Evolutionary conservation across 192 early-diverging fungal species (phyloP).

Genomic region (Coemansia sp.): DNA sequence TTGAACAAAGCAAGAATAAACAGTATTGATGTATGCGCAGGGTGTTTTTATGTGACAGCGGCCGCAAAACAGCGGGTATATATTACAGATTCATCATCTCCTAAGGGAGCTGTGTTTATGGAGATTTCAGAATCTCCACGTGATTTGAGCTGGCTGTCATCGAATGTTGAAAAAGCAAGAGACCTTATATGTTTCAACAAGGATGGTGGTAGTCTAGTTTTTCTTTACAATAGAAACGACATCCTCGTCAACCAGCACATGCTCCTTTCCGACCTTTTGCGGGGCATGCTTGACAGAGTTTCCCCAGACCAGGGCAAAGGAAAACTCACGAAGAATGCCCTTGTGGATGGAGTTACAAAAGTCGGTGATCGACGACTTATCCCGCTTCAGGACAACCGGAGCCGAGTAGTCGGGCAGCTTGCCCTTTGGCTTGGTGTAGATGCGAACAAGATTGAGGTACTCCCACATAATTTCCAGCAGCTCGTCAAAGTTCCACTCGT

Average conservation of each 20-base stretch:
- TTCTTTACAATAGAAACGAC: constrained; percentile 89
- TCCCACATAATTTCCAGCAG: constrained; percentile 82
- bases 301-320: constrained; percentile 95
- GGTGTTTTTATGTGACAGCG: no score
- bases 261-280: constrained; percentile 97
- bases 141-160: no score
- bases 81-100: neutral
- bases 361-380: constrained; percentile 71
- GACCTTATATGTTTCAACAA: no score
- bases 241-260: constrained; percentile 90
- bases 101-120: neutral
- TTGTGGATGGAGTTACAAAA: constrained; percentile 98
- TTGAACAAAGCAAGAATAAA: neutral
- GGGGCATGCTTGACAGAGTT: constrained; percentile 93
- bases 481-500: constrained; percentile 98
- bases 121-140: neutral
- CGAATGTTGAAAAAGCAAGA: neutral
- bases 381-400: constrained; percentile 85
- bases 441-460: constrained; percentile 76
- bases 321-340: constrained; percentile 88
- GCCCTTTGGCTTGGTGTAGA: constrained; percentile 93
- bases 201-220: constrained; percentile 17
- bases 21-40: neutral
- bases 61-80: neutral
- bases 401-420: constrained; percentile 91